These are phyloP conservation scores for Salix udensis DNA, from an alignment of 345 rosid species.

Conservation along the genomic window DNA sequence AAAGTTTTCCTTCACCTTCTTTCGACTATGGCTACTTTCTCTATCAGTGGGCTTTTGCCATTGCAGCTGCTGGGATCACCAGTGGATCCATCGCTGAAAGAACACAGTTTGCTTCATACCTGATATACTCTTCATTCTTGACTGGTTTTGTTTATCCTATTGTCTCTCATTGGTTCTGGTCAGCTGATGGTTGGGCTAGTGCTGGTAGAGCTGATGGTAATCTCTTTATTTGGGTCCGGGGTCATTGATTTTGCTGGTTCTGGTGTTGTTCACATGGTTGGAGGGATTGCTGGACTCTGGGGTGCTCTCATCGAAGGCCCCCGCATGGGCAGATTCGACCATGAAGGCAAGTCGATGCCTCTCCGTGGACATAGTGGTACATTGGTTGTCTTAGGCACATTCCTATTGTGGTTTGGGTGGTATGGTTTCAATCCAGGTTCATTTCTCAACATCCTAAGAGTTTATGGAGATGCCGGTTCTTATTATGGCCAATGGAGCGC, in stretches of 20 bases:
- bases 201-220: conserved; percentile 22
- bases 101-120: conserved; percentile 16
- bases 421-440: conserved; percentile 50
- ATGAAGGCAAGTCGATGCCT: conserved; percentile 11
- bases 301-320: conserved; percentile 47
- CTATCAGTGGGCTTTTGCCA: conserved; percentile 47
- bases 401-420: conserved; percentile 43
- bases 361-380: conserved; percentile 41
- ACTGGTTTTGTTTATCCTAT: conserved; percentile 45
- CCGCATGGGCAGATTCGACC: conserved; percentile 32
- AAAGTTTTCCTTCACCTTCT: conserved; percentile 17
- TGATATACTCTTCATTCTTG: conserved; percentile 35
- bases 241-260: conserved; percentile 43
- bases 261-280: conserved; percentile 46
- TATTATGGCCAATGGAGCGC: conserved; percentile 48
- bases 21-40: conserved; percentile 31
- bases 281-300: conserved; percentile 44
- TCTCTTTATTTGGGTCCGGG: conserved; percentile 33
- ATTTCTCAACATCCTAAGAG: conserved; percentile 28
- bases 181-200: conserved; percentile 41
- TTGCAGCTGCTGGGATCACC: conserved; percentile 49
- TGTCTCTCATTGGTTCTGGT: conserved; percentile 49
- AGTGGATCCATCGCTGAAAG: conserved; percentile 35
- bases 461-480: conserved; percentile 21
- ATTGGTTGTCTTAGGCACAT: conserved; percentile 43